phyloP scores from a whole-genome alignment of 257 asterid genomes.

The Solanum pennellii region DNA sequence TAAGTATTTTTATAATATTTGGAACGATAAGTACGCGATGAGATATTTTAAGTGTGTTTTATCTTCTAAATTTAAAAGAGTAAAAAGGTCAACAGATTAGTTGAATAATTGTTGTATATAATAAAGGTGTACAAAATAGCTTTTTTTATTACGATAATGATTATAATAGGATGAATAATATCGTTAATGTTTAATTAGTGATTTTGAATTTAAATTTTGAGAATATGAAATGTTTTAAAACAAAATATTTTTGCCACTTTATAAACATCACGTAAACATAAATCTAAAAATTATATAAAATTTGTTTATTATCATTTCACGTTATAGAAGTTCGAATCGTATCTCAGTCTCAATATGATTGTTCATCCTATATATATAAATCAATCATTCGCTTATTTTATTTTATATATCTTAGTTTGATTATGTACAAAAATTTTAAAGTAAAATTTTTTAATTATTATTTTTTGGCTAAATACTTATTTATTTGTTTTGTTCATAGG shows the following conservation, averaged over 20 bases:
- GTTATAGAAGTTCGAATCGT: background rate
- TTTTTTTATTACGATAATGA: background rate
- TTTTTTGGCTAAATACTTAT: background rate
- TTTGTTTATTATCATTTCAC: fast-evolving
- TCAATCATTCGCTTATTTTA: background rate
- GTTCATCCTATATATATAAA: background rate
- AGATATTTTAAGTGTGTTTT: background rate
- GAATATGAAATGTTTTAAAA: background rate
- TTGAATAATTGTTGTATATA: background rate
- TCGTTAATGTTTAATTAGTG: background rate
- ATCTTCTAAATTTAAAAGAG: background rate
- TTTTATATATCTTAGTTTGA: background rate
- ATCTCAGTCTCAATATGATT: background rate
- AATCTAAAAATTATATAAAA: background rate
- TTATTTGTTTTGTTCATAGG: conserved; percentile 30
- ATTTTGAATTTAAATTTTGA: background rate
- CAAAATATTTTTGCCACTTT: fast-evolving
- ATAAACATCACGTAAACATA: fast-evolving
- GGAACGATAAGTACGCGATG: fast-evolving
- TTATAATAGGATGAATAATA: background rate
- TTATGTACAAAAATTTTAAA: background rate
- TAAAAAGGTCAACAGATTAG: background rate
- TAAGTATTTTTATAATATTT: too few relatives aligned
- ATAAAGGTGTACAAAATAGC: background rate
- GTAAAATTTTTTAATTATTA: fast-evolving